A percentile compares a stretch with the other conserved stretches of the same genome.
phyloP scores from a whole-genome alignment of 495 filamentous ascomycete species.

The Penicillium cosmopolitanum region DNA sequence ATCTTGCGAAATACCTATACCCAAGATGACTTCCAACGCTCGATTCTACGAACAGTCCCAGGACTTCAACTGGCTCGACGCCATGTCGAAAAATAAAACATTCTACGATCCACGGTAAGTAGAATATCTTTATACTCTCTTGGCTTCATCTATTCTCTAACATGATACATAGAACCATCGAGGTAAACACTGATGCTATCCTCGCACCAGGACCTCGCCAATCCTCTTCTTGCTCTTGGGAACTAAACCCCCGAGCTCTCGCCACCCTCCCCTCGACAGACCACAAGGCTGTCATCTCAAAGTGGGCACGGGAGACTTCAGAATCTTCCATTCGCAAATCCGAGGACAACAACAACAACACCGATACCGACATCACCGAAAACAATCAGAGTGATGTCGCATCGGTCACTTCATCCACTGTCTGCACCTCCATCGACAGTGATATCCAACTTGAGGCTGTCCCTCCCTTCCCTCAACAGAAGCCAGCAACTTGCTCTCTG shows the following conservation, averaged over 20 bases:
- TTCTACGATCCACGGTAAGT: constrained; percentile 15
- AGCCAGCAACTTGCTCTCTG: constrained; percentile 4
- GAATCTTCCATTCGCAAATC: neutral
- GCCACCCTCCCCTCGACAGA: neutral
- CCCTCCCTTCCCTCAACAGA: constrained; percentile 13
- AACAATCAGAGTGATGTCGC: neutral
- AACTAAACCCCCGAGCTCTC: neutral
- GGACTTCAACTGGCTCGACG: constrained; percentile 21
- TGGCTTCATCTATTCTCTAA: neutral
- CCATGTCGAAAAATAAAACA: constrained; percentile 4
- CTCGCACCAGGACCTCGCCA: neutral
- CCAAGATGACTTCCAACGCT: neutral
- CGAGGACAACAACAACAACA: neutral
- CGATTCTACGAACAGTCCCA: neutral
- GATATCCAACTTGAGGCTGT: constrained; percentile 9
- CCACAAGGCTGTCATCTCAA: neutral
- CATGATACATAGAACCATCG: constrained; percentile 7
- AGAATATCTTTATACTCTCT: neutral
- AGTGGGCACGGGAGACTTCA: neutral
- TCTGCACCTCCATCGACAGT: neutral
- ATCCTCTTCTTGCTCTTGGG: neutral
- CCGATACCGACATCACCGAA: neutral
- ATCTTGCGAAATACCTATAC: neutral
- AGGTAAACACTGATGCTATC: constrained; percentile 4
- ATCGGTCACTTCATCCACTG: neutral